Evolutionary conservation across 192 early-diverging fungal species (phyloP), one percentile per base, ranked within the genome.

Genomic region (Coemansia sp.): DNA sequence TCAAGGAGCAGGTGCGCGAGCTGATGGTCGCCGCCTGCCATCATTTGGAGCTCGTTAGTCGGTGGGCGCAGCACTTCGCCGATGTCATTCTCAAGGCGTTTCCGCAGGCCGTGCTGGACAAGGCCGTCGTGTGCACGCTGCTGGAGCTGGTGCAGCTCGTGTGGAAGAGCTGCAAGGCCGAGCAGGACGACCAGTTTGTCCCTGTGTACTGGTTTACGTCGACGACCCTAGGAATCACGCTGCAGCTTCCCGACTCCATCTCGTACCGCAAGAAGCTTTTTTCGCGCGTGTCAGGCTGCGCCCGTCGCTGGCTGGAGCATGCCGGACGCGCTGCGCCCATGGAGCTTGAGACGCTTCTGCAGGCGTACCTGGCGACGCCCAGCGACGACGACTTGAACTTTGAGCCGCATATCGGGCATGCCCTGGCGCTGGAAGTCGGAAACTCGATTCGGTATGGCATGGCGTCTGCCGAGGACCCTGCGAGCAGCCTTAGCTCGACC

Each of bases 141-240:
- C 72, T 98, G 23, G 96, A 98, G 75, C 67, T 95, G 13, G 83
- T 94, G 16, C 88, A 90, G 62, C 79, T 90, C 14, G 71, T 89
- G 35, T 96, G 89, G 94, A 68, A 82, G 48, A 86, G 87, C 58
- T 88, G 89, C 64, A 86, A 88, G 64, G 86, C 85, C 25, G 91
- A 89, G 82, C 82, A 90, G 61, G 84, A 86, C 30, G 88, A 89
- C 58, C 88, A 92, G 77, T 91, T 88, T 68, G 89, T 80, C 28
- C 88, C 90, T 14, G 75, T 82, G 9, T 92, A 87, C 69, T 83
- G 82, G 54, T 91, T 88, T 58, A 85, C 84, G 0, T 89, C 89
- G 14, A 34, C 49, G 22, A 81, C 83, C 30, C 74, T 90, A 23
- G 79, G 75, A 20, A 79, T 90, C 13, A 88, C 86, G 13, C 71